phyloP scores from a whole-genome alignment of 352 stramenopile species.

The Phytophthora fragariaefolia region DNA sequence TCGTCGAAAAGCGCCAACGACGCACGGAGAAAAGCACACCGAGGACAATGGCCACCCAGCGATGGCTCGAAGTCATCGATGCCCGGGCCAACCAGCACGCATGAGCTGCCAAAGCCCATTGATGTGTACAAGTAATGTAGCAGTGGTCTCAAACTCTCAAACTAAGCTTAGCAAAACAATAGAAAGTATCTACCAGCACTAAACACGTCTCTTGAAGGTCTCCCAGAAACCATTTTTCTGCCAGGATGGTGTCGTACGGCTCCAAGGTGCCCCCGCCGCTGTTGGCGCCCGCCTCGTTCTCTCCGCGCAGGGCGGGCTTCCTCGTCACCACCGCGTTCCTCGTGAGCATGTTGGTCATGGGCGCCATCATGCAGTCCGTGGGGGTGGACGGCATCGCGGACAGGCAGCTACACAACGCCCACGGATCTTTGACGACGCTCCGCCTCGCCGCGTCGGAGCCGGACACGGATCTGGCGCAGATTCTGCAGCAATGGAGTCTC shows the following conservation, averaged over 20 bases:
- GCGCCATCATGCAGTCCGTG: conserved; percentile 39
- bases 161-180: too few species aligned
- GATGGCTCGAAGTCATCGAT: conserved; percentile 68
- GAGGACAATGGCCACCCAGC: conserved; percentile 66
- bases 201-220: too few species aligned
- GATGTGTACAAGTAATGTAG: not conserved
- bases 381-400: conserved; percentile 27
- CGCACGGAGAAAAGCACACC: conserved; percentile 58
- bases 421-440: conserved; percentile 19
- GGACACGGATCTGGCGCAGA: conserved; percentile 5
- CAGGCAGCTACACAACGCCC: conserved; percentile 10
- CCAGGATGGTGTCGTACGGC: conserved; percentile 29
- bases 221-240: too few species aligned
- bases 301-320: conserved; percentile 28
- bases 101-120: conserved; percentile 1
- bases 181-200: conserved; percentile 19
- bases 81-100: conserved; percentile 18
- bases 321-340: conserved; percentile 42
- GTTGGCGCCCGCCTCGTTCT: conserved; percentile 35
- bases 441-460: conserved; percentile 7
- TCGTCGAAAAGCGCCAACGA: conserved; percentile 69
- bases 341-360: conserved; percentile 44
- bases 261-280: conserved; percentile 23
- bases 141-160: too few species aligned
- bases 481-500: conserved; percentile 24